phyloP scores from a whole-genome alignment of 2,329 filamentous ascomycete species.

The Reticulascus tulasneorum region DNA sequence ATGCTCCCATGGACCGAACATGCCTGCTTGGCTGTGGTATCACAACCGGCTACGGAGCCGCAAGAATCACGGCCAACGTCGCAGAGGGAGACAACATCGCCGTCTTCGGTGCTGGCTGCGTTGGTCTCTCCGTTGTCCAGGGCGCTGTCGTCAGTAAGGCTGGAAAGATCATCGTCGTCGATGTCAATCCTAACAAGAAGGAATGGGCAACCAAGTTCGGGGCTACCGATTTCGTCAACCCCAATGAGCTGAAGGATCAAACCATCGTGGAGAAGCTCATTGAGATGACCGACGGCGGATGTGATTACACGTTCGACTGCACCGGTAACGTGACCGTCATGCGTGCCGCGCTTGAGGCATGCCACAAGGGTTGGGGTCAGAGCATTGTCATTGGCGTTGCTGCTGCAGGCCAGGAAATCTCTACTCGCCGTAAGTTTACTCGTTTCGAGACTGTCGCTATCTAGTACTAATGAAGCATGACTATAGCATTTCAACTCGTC shows the following conservation, averaged over 20 bases:
- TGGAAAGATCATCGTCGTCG: constrained; percentile 67
- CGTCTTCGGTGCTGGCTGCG: constrained; percentile 92
- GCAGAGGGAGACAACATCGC: constrained; percentile 88
- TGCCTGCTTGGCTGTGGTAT: constrained; percentile 97
- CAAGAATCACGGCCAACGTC: constrained; percentile 86
- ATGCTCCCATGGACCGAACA: constrained; percentile 92
- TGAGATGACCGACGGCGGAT: constrained; percentile 96
- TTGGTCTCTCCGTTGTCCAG: constrained; percentile 92
- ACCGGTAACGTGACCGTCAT: constrained; percentile 96
- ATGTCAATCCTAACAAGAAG: constrained; percentile 85
- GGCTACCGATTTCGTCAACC: constrained; percentile 96
- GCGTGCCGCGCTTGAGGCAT: constrained; percentile 92
- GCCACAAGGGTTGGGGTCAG: constrained; percentile 99
- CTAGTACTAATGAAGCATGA: constrained; percentile 1
- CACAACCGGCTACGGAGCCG: constrained; percentile 96
- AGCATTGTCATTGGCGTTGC: constrained; percentile 97
- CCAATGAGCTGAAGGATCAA: constrained; percentile 71
- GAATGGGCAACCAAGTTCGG: constrained; percentile 92
- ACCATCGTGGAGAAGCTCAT: constrained; percentile 88
- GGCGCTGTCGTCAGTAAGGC: constrained; percentile 84
- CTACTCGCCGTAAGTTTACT: constrained; percentile 74
- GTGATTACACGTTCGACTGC: constrained; percentile 99
- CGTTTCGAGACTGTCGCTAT: not conserved
- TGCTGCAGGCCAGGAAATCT: constrained; percentile 92
- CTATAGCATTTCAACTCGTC: constrained; percentile 90